Evolutionary conservation across 768 basidiomycete species (phyloP).

Genomic region (Sarcodon sp.): DNA sequence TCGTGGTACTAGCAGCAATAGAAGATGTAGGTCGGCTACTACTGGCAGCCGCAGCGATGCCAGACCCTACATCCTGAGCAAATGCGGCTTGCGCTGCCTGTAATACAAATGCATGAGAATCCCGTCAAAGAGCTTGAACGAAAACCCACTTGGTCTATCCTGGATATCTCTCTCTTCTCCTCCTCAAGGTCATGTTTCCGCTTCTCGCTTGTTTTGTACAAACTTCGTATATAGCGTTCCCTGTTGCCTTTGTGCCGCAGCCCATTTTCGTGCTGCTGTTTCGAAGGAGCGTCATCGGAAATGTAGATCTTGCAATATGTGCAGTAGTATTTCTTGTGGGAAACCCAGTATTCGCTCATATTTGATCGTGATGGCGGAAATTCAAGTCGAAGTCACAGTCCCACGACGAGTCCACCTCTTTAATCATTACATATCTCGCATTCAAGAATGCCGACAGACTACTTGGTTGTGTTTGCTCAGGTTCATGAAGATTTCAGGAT

Average conservation of each 20-base stretch:
- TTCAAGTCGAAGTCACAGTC: neutral
- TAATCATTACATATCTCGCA: conserved; percentile 4
- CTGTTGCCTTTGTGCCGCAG: conserved; percentile 89
- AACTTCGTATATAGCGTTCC: conserved; percentile 80
- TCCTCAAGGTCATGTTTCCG: conserved; percentile 76
- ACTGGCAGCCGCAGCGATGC: conserved; percentile 33
- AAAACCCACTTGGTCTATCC: conserved; percentile 62
- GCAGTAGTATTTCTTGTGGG: conserved; percentile 87
- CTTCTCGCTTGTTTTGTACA: conserved; percentile 91
- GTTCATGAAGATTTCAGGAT: conserved; percentile 72
- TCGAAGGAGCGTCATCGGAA: conserved; percentile 88
- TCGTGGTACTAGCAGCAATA: conserved; percentile 22
- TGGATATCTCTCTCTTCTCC: conserved; percentile 76
- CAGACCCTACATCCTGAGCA: conserved; percentile 64
- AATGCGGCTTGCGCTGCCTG: conserved; percentile 76
- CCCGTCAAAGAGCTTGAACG: neutral
- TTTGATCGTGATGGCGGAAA: conserved; percentile 15
- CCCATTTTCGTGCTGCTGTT: conserved; percentile 86
- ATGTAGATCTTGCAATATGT: conserved; percentile 98
- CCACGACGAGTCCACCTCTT: neutral
- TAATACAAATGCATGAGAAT: neutral
- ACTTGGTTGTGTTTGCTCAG: conserved; percentile 71
- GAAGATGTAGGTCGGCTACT: conserved; percentile 18
- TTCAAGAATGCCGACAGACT: conserved; percentile 19
- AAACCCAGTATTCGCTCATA: conserved; percentile 92